Conservation (phyloP, 2,329 filamentous ascomycete species). For the Hortaea werneckii region DNA sequence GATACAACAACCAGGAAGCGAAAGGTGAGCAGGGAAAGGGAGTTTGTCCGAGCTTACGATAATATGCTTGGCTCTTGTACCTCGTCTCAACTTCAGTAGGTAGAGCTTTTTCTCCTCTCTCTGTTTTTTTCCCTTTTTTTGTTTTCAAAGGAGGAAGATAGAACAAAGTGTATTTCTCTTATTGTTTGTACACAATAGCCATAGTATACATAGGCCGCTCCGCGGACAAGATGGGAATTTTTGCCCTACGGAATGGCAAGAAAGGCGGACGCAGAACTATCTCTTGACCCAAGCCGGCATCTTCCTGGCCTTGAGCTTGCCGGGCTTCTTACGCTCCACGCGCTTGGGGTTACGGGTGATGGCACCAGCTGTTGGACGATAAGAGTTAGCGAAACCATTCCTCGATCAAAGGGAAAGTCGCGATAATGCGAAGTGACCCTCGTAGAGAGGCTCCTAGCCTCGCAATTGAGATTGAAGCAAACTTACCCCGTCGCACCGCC, state of each 20-base stretch:
- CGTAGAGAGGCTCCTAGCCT: no score
- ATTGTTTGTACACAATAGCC: slow-evolving; percentile 75
- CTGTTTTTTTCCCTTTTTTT: no score
- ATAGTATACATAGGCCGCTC: slow-evolving; percentile 68
- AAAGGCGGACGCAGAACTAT: not conserved
- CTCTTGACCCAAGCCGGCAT: slow-evolving; percentile 96
- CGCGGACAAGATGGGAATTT: slow-evolving; percentile 30
- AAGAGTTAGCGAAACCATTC: not conserved
- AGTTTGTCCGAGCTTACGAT: no score
- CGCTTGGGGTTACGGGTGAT: slow-evolving; percentile 81
- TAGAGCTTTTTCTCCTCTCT: no score
- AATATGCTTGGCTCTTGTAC: no score
- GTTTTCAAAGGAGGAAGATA: no score
- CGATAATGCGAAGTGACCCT: no score
- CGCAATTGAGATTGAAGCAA: not conserved
- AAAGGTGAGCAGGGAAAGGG: no score
- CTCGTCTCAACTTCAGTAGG: no score
- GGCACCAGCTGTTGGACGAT: slow-evolving; percentile 67
- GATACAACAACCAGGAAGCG: no score
- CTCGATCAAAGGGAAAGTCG: no score
- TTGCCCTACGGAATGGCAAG: slow-evolving; percentile 4
- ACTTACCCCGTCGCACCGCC: slow-evolving; percentile 76
- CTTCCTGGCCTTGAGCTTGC: slow-evolving; percentile 93
- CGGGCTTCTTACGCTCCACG: slow-evolving; percentile 97
- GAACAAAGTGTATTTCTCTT: no score